Evolutionary conservation across 1,139 yeast species (phyloP).

Genomic region (Geotrichum carabidarum): DNA sequence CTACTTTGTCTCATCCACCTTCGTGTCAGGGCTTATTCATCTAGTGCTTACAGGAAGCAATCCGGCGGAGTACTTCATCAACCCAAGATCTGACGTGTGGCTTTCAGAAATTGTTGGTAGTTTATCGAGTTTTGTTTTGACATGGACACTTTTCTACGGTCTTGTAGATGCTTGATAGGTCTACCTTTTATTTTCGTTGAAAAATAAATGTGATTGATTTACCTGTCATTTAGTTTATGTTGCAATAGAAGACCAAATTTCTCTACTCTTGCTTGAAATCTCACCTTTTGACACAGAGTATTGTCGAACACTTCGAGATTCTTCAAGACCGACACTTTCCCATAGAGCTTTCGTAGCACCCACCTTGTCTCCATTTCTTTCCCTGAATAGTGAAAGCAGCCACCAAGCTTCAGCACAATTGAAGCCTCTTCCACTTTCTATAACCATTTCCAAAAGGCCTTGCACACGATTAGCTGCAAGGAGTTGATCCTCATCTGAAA

Average conservation of each 20-base stretch:
- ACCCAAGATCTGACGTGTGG: slow-evolving; percentile 54
- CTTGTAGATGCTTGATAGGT: slow-evolving; percentile 42
- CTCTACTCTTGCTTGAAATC: not conserved
- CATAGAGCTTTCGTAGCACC: slow-evolving; percentile 54
- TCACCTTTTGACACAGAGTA: slow-evolving; percentile 1
- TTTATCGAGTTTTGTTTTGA: slow-evolving; percentile 67
- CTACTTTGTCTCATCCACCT: slow-evolving; percentile 48
- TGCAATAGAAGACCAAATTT: not conserved
- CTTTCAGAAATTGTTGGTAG: slow-evolving; percentile 53
- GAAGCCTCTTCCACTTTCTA: slow-evolving; percentile 49
- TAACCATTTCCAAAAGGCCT: slow-evolving; percentile 55
- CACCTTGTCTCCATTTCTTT: slow-evolving; percentile 52
- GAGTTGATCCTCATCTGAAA: slow-evolving; percentile 49
- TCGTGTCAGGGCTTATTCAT: slow-evolving; percentile 45
- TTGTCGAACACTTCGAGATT: slow-evolving; percentile 55
- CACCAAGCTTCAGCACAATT: slow-evolving; percentile 70
- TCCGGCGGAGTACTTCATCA: slow-evolving; percentile 47
- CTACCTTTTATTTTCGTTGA: not conserved
- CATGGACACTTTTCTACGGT: slow-evolving; percentile 81
- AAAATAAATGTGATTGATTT: not conserved
- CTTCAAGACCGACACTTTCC: slow-evolving; percentile 66
- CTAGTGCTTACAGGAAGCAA: slow-evolving; percentile 42
- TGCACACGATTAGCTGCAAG: slow-evolving; percentile 65
- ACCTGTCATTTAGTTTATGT: not conserved
- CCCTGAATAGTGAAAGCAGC: slow-evolving; percentile 61